phyloP scores from a whole-genome alignment of 306 rosid species.

The Trifolium fragiferum region DNA sequence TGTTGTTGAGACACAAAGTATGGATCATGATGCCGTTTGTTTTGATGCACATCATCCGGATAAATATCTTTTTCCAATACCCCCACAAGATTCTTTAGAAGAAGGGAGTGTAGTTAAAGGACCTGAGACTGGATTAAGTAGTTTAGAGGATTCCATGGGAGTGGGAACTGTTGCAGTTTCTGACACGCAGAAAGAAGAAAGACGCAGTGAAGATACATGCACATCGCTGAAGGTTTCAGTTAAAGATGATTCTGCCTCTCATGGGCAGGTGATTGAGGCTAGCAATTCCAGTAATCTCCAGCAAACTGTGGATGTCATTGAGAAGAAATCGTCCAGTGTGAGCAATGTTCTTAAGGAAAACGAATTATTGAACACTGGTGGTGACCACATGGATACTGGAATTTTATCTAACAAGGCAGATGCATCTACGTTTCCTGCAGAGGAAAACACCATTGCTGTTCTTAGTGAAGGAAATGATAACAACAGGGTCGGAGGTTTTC shows the following conservation, averaged over 20 bases:
- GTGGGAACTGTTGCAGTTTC: conserved; percentile 44
- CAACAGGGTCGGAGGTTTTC: conserved; percentile 42
- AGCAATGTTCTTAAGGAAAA: conserved; percentile 42
- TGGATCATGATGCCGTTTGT: conserved; percentile 40
- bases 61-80: conserved; percentile 45
- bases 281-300: conserved; percentile 46
- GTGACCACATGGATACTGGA: conserved; percentile 45
- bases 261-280: conserved; percentile 47
- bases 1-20: conserved; percentile 39
- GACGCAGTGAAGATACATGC: conserved; percentile 39
- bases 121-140: conserved; percentile 41
- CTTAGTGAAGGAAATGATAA: conserved; percentile 48
- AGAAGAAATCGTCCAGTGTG: conserved; percentile 36
- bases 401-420: conserved; percentile 48
- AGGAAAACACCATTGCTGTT: conserved; percentile 44
- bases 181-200: conserved; percentile 47
- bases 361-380: conserved; percentile 39
- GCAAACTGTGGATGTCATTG: conserved; percentile 53
- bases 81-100: conserved; percentile 46
- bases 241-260: conserved; percentile 50
- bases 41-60: conserved; percentile 43
- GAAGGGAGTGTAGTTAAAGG: conserved; percentile 46
- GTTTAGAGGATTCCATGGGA: conserved; percentile 43
- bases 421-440: conserved; percentile 38
- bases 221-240: conserved; percentile 44